Evolutionary conservation across 345 rosid species (phyloP).

Genomic region (Microthlaspi erraticum): DNA sequence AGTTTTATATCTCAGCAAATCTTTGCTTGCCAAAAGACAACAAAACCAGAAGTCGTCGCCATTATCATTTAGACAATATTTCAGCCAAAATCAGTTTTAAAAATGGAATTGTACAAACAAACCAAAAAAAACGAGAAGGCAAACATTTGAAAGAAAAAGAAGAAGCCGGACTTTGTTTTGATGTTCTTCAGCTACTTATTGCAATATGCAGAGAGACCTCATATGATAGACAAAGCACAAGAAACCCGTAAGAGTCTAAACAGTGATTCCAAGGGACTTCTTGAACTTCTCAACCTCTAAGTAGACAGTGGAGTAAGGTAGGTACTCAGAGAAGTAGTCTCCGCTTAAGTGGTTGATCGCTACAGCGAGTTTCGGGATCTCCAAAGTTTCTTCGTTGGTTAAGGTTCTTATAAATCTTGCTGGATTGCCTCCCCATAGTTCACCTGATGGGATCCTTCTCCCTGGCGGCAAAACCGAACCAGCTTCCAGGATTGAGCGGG

Average conservation of each 20-base stretch:
- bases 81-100: conserved; percentile 16
- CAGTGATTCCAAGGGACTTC: conserved; percentile 69
- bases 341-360: conserved; percentile 88
- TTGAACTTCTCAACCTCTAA: conserved; percentile 95
- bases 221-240: conserved; percentile 33
- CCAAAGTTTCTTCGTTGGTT: conserved; percentile 89
- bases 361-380: conserved; percentile 95
- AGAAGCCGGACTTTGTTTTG: conserved; percentile 27
- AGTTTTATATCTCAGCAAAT: neutral
- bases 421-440: conserved; percentile 99
- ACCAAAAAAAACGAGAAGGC: conserved; percentile 13
- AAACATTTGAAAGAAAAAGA: neutral
- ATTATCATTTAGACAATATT: conserved; percentile 26
- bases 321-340: conserved; percentile 76
- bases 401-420: conserved; percentile 82
- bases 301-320: conserved; percentile 91
- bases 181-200: conserved; percentile 71
- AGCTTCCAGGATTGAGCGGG: conserved; percentile 90
- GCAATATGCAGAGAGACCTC: conserved; percentile 48
- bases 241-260: conserved; percentile 44
- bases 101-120: conserved; percentile 36
- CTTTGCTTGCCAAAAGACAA: conserved; percentile 2
- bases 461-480: conserved; percentile 97
- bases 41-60: conserved; percentile 32
- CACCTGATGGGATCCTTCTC: conserved; percentile 93